These are phyloP conservation scores for Hanseniaspora occidentalis DNA, from an alignment of 805 yeast genomes.

Conservation along the genomic window DNA sequence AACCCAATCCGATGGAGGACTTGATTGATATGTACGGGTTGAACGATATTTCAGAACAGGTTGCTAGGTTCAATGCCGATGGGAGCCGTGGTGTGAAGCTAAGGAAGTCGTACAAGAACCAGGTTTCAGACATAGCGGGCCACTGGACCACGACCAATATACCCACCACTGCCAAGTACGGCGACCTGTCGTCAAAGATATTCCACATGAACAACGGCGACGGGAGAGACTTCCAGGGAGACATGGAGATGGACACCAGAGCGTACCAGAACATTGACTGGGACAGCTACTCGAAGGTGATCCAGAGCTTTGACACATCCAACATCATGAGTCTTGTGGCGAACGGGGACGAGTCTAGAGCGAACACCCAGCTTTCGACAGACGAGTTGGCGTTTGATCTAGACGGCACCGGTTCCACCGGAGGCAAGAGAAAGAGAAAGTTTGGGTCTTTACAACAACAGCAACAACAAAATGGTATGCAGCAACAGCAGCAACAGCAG, in stretches of 20 bases:
- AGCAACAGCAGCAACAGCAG: neutral
- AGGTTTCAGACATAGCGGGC: slow-evolving; percentile 76
- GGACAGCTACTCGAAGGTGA: slow-evolving; percentile 19
- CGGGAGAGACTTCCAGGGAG: slow-evolving; percentile 8
- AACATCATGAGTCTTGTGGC: slow-evolving; percentile 21
- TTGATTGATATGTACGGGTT: slow-evolving; percentile 59
- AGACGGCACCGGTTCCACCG: slow-evolving; percentile 22
- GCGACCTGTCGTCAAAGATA: slow-evolving; percentile 22
- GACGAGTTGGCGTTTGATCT: slow-evolving; percentile 26
- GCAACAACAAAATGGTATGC: too few species aligned
- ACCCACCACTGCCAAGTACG: slow-evolving; percentile 34
- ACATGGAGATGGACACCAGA: slow-evolving; percentile 9
- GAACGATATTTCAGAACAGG: slow-evolving; percentile 55
- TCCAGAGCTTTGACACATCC: slow-evolving; percentile 22
- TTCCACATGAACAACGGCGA: slow-evolving; percentile 19
- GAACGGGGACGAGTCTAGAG: slow-evolving; percentile 6
- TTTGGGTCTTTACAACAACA: slow-evolving; percentile 11
- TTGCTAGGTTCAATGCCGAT: slow-evolving; percentile 77
- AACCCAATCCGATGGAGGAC: slow-evolving; percentile 65
- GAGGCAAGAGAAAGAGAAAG: slow-evolving; percentile 18
- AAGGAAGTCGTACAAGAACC: slow-evolving; percentile 90
- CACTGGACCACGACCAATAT: slow-evolving; percentile 39
- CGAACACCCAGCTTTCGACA: slow-evolving; percentile 11
- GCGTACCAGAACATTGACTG: slow-evolving; percentile 20
- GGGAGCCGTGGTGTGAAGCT: slow-evolving; percentile 88